phyloP scores from a whole-genome alignment of 345 rosid species.

The Microcos paniculata region DNA sequence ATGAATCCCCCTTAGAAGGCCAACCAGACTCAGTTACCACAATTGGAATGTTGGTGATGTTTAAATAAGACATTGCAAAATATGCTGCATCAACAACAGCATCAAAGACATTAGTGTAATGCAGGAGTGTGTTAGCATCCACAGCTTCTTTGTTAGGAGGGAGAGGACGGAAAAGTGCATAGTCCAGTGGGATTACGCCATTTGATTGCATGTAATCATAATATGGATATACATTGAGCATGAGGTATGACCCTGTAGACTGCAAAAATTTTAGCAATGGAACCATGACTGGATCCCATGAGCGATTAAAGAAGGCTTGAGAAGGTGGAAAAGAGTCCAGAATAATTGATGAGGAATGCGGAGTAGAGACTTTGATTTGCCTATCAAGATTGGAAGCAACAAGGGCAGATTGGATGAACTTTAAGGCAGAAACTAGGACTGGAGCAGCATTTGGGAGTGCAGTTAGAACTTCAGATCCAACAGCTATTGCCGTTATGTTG shows the following conservation, averaged over 20 bases:
- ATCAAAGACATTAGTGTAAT: constrained; percentile 92
- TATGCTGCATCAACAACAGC: constrained; percentile 93
- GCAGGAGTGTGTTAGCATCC: constrained; percentile 90
- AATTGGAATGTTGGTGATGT: constrained; percentile 76
- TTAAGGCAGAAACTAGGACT: constrained; percentile 76
- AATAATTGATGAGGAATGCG: constrained; percentile 84
- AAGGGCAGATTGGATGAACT: constrained; percentile 83
- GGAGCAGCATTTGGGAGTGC: constrained; percentile 74
- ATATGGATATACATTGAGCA: constrained; percentile 95
- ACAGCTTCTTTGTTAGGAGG: constrained; percentile 94
- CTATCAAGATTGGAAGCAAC: constrained; percentile 86
- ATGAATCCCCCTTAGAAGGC: constrained; percentile 90
- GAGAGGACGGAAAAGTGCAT: constrained; percentile 90
- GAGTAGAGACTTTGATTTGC: constrained; percentile 86
- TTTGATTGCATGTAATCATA: constrained; percentile 80
- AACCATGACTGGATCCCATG: constrained; percentile 86
- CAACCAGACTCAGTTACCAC: constrained; percentile 90
- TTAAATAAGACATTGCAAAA: constrained; percentile 80
- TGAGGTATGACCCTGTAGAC: constrained; percentile 69
- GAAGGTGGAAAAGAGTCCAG: constrained; percentile 98
- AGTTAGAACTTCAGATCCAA: constrained; percentile 87
- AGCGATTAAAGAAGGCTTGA: constrained; percentile 93
- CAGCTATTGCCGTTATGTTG: constrained; percentile 85
- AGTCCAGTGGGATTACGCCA: constrained; percentile 75
- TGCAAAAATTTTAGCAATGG: constrained; percentile 88